phyloP scores from a whole-genome alignment of 2,329 filamentous ascomycete species.

The Xylariaceae sp. region DNA sequence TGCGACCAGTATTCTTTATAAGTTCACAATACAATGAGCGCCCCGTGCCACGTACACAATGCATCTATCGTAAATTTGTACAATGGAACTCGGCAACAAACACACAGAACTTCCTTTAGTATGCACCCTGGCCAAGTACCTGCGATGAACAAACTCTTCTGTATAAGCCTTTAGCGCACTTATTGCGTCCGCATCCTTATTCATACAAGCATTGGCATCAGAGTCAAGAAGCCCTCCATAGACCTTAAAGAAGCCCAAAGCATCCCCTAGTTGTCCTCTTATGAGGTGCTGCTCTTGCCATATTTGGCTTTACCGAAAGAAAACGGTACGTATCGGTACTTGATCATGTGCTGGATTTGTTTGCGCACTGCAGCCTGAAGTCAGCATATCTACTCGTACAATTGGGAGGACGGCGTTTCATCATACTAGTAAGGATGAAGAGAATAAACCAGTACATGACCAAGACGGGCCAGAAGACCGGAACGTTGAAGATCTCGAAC shows the following conservation, averaged over 20 bases:
- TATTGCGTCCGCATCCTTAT: neutral
- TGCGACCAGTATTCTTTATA: slow-evolving; percentile 20
- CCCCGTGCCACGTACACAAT: slow-evolving; percentile 31
- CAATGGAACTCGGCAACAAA: slow-evolving; percentile 25
- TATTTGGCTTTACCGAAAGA: slow-evolving; percentile 88
- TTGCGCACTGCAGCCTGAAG: slow-evolving; percentile 75
- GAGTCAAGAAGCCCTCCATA: slow-evolving; percentile 1
- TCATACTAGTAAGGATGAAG: slow-evolving; percentile 90
- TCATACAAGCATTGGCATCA: neutral
- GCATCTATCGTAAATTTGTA: slow-evolving; percentile 36
- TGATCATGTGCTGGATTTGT: slow-evolving; percentile 99
- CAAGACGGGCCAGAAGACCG: slow-evolving; percentile 98
- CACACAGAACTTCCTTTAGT: slow-evolving; percentile 3
- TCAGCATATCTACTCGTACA: slow-evolving; percentile 10
- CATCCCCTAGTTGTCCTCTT: slow-evolving; percentile 7
- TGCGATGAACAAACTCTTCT: neutral
- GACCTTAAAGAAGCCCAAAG: neutral
- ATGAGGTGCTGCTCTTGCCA: slow-evolving; percentile 63
- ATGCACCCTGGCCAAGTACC: neutral
- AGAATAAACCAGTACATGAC: slow-evolving; percentile 99
- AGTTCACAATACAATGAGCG: slow-evolving; percentile 23
- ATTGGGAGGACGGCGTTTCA: neutral
- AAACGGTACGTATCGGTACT: slow-evolving; percentile 98
- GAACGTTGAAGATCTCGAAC: slow-evolving; percentile 94
- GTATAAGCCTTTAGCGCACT: neutral